These are phyloP conservation scores for Paspalum notatum DNA, from an alignment of 176 grass and related monocot species.

Conservation along the genomic window DNA sequence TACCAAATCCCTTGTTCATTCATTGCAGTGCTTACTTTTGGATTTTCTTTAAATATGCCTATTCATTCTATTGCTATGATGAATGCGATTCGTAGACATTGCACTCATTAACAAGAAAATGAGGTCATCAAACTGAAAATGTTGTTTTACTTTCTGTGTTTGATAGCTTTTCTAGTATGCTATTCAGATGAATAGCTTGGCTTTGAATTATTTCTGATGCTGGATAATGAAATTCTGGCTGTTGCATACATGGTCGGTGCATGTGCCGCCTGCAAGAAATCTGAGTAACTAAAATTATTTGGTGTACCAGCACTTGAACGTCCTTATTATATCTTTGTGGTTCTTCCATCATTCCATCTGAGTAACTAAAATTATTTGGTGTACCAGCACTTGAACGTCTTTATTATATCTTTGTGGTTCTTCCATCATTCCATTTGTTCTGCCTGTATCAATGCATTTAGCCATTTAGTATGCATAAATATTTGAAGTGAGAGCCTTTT, in stretches of 20 bases:
- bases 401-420: neutral
- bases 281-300: constrained; percentile 5
- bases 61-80: constrained; percentile 1
- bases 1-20: neutral
- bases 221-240: constrained; percentile 16
- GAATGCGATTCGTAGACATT: constrained; percentile 29
- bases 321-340: neutral
- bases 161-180: constrained; percentile 10
- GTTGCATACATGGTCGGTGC: neutral
- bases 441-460: neutral
- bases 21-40: neutral
- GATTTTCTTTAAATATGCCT: constrained; percentile 34
- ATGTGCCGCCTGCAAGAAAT: constrained; percentile 20
- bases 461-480: neutral
- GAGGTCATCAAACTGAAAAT: constrained; percentile 4
- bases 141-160: constrained; percentile 9
- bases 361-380: constrained; percentile 13
- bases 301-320: constrained; percentile 8
- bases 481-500: neutral
- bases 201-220: constrained; percentile 22
- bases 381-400: constrained; percentile 1
- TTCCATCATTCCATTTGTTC: constrained; percentile 15
- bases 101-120: constrained; percentile 9
- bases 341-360: constrained; percentile 20
- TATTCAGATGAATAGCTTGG: constrained; percentile 16